Conservation (phyloP, 2,329 filamentous ascomycete genomes). For the Pyricularia pennisetigena region DNA sequence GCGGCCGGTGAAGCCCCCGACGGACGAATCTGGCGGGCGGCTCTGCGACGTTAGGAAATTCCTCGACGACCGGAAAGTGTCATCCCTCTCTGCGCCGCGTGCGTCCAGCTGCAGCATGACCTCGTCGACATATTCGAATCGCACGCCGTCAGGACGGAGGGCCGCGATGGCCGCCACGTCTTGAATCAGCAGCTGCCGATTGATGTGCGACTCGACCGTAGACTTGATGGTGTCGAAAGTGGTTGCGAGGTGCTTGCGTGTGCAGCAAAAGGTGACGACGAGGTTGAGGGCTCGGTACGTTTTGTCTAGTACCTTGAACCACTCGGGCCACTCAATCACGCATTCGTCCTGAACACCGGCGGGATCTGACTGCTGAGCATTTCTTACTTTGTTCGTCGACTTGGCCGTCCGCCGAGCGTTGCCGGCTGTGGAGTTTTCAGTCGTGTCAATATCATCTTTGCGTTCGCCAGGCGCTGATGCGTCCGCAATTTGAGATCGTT, state of each 20-base stretch:
- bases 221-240: constrained; percentile 83
- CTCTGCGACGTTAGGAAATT: constrained; percentile 39
- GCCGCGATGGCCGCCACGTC: constrained; percentile 78
- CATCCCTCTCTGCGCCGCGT: constrained; percentile 56
- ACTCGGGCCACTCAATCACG: constrained; percentile 56
- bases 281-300: constrained; percentile 81
- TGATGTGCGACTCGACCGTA: constrained; percentile 75
- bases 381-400: constrained; percentile 2
- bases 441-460: background rate
- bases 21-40: constrained; percentile 43
- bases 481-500: background rate
- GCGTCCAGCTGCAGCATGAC: constrained; percentile 72
- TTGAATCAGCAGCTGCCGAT: constrained; percentile 56
- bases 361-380: constrained; percentile 7
- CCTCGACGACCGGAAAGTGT: constrained; percentile 49
- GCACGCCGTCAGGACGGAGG: constrained; percentile 67
- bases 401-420: background rate
- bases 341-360: constrained; percentile 16
- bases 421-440: background rate
- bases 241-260: constrained; percentile 83
- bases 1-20: constrained; percentile 43
- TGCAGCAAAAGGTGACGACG: constrained; percentile 90
- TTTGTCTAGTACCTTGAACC: constrained; percentile 62
- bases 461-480: background rate
- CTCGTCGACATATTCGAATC: constrained; percentile 81